Evolutionary conservation across 2,329 filamentous ascomycete species (phyloP), one percentile per base, ranked within the genome.

Genomic region (Coniochaeta prunicola): DNA sequence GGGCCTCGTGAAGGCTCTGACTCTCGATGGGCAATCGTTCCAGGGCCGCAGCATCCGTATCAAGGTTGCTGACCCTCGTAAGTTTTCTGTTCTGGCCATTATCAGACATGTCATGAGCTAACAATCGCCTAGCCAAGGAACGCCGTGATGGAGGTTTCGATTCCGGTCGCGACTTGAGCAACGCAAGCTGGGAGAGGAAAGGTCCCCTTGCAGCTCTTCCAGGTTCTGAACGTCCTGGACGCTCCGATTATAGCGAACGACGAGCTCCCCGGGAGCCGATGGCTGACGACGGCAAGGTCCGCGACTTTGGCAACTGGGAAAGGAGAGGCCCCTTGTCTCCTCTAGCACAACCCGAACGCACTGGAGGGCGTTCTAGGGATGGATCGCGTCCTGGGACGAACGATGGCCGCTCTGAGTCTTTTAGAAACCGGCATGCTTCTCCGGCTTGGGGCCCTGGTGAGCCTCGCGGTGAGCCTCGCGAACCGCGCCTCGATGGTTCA

Each of bases 1-100:
- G 56, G 93, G 93, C 60, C 80, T 99, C 69, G 96, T 96, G 80
- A 89, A 92, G 76, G 94, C 94, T 59, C 83, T 99, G 64, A 85
- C 86, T 60, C 83, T 94, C 63, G 92, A 92, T 69, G 90, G 91
- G 67, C 81, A 85, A 61, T 86, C 85, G 60, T 92, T 97, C 74
- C 89, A 96, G 73, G 92, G 92, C 66, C 88, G 94, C 66, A 89
- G 87, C 70, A 92, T 99, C 73, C 87, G 91, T 72, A 88, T 97
- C 72, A 97, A 92, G 79, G 88, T 99, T 71, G 96, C 94, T 57
- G 96, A 99, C 79, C 94, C 94, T 74, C 93, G 94, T 99, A 88
- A 76, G 92, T 84, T 53, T n/a, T 24, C 19, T 28, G 24, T 57
- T n/a, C 6, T n/a, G 21, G 9, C 1, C 21, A 28, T n/a, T n/a